phyloP scores from a whole-genome alignment of 202 grass and related monocot species.

The Alloteropsis angusta region DNA sequence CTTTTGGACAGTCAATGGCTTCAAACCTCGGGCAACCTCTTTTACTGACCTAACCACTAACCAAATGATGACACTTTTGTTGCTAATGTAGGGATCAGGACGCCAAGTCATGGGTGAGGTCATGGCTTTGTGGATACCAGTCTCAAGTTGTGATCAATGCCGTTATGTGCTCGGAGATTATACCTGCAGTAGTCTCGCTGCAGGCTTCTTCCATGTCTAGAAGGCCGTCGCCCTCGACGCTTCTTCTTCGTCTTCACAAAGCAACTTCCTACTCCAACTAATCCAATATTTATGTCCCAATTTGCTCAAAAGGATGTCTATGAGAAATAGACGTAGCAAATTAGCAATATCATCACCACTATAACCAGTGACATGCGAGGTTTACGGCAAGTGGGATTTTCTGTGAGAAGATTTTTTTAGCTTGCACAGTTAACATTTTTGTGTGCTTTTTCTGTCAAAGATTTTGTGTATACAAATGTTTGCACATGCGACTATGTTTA shows the following conservation, averaged over 20 bases:
- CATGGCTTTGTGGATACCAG: background rate
- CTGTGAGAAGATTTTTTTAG: background rate
- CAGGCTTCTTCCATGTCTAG: background rate
- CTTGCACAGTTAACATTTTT: background rate
- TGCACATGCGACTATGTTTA: no score
- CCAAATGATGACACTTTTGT: constrained; percentile 3
- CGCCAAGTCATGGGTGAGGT: constrained; percentile 16
- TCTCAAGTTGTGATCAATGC: constrained; percentile 5
- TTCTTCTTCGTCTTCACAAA: background rate
- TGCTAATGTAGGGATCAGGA: constrained; percentile 13
- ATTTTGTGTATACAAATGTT: no score
- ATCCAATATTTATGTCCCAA: background rate
- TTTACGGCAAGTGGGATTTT: background rate
- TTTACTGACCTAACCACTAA: constrained; percentile 29
- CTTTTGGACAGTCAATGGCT: constrained; percentile 34
- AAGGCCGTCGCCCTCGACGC: constrained; percentile 22
- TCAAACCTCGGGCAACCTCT: constrained; percentile 34
- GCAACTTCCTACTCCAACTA: constrained; percentile 43
- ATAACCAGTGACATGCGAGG: no score
- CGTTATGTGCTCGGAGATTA: constrained; percentile 18
- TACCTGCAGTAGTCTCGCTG: background rate
- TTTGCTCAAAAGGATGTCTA: background rate
- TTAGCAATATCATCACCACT: background rate
- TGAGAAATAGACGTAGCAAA: background rate
- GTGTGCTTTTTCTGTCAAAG: background rate